phyloP scores from a whole-genome alignment of 2,329 filamentous ascomycete species.

The Hymenotorrendiella dingleyae region DNA sequence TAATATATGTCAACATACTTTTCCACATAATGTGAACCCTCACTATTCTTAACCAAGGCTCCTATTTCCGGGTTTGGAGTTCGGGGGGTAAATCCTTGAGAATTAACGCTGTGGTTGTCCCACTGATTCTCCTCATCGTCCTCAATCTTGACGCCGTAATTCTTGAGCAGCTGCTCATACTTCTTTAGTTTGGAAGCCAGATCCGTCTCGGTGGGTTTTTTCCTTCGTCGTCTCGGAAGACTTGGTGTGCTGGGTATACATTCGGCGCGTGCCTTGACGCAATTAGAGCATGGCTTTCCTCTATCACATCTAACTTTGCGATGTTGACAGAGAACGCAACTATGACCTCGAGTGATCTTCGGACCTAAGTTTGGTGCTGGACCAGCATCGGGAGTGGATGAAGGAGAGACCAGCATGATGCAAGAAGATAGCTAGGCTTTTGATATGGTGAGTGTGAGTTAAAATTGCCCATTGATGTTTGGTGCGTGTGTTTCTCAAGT shows the following conservation, averaged over 20 bases:
- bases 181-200: conserved; percentile 19
- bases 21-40: conserved; percentile 24
- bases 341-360: conserved; percentile 22
- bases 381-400: background rate
- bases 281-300: conserved; percentile 29
- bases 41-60: conserved; percentile 21
- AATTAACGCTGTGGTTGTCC: conserved; percentile 4
- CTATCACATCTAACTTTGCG: conserved; percentile 28
- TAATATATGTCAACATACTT: conserved; percentile 15
- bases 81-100: background rate
- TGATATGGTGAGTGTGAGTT: too few relatives aligned
- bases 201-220: conserved; percentile 25
- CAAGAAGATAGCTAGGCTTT: too few relatives aligned
- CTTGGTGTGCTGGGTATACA: conserved; percentile 24
- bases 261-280: conserved; percentile 25
- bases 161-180: conserved; percentile 26
- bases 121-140: conserved; percentile 14
- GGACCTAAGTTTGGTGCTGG: background rate
- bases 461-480: too few relatives aligned
- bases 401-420: background rate
- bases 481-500: too few relatives aligned
- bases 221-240: conserved; percentile 22
- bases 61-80: conserved; percentile 9
- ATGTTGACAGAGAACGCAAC: conserved; percentile 28
- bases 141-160: conserved; percentile 25